A percentile compares a stretch with the other conserved stretches of the same genome.
Evolutionary conservation across 2,329 filamentous ascomycete genomes (phyloP).

Genomic region (Calonectria henricotiae): DNA sequence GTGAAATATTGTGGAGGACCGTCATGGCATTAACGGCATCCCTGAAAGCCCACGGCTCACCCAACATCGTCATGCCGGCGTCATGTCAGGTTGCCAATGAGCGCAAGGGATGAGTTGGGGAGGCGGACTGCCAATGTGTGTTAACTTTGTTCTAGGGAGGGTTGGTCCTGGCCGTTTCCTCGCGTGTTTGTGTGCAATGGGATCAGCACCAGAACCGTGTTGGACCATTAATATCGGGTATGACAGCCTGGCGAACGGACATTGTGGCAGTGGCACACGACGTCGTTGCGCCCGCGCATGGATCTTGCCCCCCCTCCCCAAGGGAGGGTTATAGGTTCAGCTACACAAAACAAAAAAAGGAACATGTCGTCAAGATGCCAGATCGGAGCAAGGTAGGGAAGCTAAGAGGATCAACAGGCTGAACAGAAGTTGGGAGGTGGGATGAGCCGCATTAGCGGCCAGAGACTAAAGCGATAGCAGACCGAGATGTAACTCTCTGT

Average conservation of each 20-base stretch:
- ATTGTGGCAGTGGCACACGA: slow-evolving; percentile 1
- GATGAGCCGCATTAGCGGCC: slow-evolving; percentile 53
- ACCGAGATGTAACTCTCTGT: slow-evolving; percentile 35
- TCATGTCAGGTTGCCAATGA: slow-evolving; percentile 43
- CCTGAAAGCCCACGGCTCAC: slow-evolving; percentile 33
- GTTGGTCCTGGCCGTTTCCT: neutral
- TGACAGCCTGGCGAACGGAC: slow-evolving; percentile 11
- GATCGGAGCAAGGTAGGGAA: slow-evolving; percentile 31
- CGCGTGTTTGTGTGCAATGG: slow-evolving; percentile 4
- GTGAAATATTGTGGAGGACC: slow-evolving; percentile 33
- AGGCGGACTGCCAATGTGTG: slow-evolving; percentile 20
- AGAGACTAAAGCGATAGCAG: slow-evolving; percentile 32
- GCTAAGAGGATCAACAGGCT: slow-evolving; percentile 16
- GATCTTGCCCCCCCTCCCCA: neutral
- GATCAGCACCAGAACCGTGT: slow-evolving; percentile 21
- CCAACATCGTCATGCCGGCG: slow-evolving; percentile 47
- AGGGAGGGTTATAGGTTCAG: slow-evolving; percentile 16
- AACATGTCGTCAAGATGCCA: slow-evolving; percentile 23
- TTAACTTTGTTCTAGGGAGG: neutral
- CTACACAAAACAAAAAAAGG: slow-evolving; percentile 7
- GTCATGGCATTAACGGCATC: slow-evolving; percentile 41
- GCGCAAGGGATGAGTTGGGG: slow-evolving; percentile 40
- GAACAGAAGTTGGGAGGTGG: slow-evolving; percentile 27
- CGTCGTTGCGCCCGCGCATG: slow-evolving; percentile 9
- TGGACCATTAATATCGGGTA: slow-evolving; percentile 14